These are phyloP conservation scores for Calocybe indica DNA, from an alignment of 768 basidiomycete genomes.

Conservation along the genomic window DNA sequence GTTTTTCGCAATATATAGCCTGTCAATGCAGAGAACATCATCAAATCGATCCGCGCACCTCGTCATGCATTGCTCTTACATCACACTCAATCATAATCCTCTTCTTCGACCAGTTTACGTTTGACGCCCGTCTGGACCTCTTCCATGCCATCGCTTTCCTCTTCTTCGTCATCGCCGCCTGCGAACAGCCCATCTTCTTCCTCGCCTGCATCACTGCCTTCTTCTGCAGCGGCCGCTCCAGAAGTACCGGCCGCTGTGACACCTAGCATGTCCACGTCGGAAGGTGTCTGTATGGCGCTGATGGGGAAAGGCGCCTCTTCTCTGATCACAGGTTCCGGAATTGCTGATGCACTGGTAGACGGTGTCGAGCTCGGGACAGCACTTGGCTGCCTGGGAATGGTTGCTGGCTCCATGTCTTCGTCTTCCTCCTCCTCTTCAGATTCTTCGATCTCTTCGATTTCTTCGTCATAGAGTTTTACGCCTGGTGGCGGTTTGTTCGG, in stretches of 20 bases:
- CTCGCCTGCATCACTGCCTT: slow-evolving; percentile 66
- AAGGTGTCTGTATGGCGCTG: slow-evolving; percentile 55
- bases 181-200: slow-evolving; percentile 77
- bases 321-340: slow-evolving; percentile 29
- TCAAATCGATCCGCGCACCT: background rate
- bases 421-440: slow-evolving; percentile 59
- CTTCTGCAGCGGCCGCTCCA: slow-evolving; percentile 37
- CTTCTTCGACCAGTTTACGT: slow-evolving; percentile 79
- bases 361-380: slow-evolving; percentile 13
- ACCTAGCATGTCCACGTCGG: slow-evolving; percentile 65
- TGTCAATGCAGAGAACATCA: slow-evolving; percentile 1
- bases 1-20: slow-evolving; percentile 3
- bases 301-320: slow-evolving; percentile 54
- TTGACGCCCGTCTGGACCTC: slow-evolving; percentile 66
- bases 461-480: slow-evolving; percentile 71
- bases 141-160: slow-evolving; percentile 81
- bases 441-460: slow-evolving; percentile 78
- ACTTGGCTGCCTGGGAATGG: slow-evolving; percentile 34
- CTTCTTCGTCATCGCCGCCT: slow-evolving; percentile 68
- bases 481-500: slow-evolving; percentile 81
- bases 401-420: slow-evolving; percentile 67
- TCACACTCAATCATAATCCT: slow-evolving; percentile 65
- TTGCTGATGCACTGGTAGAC: slow-evolving; percentile 19
- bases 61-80: too few species aligned
- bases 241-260: slow-evolving; percentile 30